Evolutionary conservation across 2,329 filamentous ascomycete genomes (phyloP).

Genomic region (Ampelomyces quisqualis): DNA sequence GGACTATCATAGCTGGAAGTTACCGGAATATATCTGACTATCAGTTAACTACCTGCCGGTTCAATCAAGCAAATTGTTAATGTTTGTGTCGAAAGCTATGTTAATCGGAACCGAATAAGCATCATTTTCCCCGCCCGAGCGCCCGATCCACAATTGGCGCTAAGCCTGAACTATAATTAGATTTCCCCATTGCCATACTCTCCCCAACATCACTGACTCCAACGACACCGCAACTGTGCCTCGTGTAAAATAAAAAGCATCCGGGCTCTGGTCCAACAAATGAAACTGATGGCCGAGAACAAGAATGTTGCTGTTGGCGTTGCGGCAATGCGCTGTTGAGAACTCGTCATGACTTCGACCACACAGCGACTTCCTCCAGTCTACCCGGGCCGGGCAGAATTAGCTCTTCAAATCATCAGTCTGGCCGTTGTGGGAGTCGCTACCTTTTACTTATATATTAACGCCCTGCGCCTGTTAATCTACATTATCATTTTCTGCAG

Average conservation of each 20-base stretch:
- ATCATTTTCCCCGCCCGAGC: slow-evolving; percentile 7
- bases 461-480: too few relatives aligned
- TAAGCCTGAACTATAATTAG: slow-evolving; percentile 7
- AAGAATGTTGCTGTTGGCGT: not conserved
- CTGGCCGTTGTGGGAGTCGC: too few relatives aligned
- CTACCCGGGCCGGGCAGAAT: too few relatives aligned
- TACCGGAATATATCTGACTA: too few relatives aligned
- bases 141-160: slow-evolving; percentile 2
- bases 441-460: too few relatives aligned
- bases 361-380: too few relatives aligned
- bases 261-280: slow-evolving; percentile 1
- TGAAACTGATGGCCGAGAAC: slow-evolving; percentile 1
- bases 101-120: not conserved
- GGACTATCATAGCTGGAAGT: too few relatives aligned
- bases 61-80: not conserved
- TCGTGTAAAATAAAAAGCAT: not conserved
- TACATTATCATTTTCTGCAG: not conserved
- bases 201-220: slow-evolving; percentile 5
- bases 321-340: slow-evolving; percentile 2
- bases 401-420: too few relatives aligned
- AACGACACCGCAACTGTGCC: not conserved
- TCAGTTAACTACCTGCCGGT: too few relatives aligned
- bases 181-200: slow-evolving; percentile 8
- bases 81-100: not conserved
- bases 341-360: too few relatives aligned